phyloP scores from a whole-genome alignment of 345 rosid genomes.

The Melaleuca alternifolia region DNA sequence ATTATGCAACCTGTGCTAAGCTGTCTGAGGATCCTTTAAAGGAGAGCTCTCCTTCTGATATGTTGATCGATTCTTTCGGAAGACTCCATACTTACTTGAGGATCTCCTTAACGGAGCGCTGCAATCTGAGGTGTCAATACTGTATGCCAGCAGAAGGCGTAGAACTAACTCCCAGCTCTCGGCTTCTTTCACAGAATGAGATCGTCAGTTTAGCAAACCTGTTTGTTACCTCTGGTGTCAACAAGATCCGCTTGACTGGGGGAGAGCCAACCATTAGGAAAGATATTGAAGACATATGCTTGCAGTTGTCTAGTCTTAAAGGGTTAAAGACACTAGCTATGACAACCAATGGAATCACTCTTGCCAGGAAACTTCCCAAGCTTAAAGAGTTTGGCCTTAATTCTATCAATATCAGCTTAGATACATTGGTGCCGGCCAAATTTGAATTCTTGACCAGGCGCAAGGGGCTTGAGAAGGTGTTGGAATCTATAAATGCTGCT shows the following conservation, averaged over 20 bases:
- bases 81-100: conserved; percentile 83
- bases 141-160: conserved; percentile 95
- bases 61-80: conserved; percentile 84
- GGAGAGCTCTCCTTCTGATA: conserved; percentile 42
- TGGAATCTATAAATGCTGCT: conserved; percentile 78
- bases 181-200: conserved; percentile 52
- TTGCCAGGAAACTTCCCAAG: conserved; percentile 71
- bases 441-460: conserved; percentile 87
- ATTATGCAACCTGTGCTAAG: conserved; percentile 28
- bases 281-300: conserved; percentile 73
- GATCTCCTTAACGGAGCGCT: conserved; percentile 84
- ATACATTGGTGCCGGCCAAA: conserved; percentile 78
- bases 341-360: conserved; percentile 84
- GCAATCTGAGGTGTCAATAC: conserved; percentile 92
- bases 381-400: conserved; percentile 70
- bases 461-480: conserved; percentile 69
- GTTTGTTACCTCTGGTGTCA: conserved; percentile 73
- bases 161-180: conserved; percentile 66
- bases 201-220: conserved; percentile 60
- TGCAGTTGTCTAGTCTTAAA: conserved; percentile 52
- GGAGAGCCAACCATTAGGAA: conserved; percentile 90
- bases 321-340: conserved; percentile 78
- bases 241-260: conserved; percentile 88
- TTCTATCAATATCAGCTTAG: conserved; percentile 70
- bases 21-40: conserved; percentile 25